phyloP scores from a whole-genome alignment of 495 filamentous ascomycete genomes.

The Copromyces sp. region DNA sequence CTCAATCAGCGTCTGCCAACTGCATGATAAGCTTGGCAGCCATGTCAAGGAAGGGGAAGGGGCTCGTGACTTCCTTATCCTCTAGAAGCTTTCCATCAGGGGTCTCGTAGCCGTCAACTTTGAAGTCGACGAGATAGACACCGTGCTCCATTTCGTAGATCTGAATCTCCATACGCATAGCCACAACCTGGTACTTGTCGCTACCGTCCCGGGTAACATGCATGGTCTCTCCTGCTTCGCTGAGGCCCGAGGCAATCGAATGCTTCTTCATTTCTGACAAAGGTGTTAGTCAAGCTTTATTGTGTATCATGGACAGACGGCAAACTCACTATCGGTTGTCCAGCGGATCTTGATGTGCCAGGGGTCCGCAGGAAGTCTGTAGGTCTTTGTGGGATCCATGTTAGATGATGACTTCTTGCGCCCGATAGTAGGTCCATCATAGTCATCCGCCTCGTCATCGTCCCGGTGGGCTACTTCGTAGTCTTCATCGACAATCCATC shows the following conservation, averaged over 20 bases:
- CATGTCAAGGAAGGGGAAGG: slow-evolving; percentile 71
- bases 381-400: slow-evolving; percentile 34
- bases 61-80: slow-evolving; percentile 65
- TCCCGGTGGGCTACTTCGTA: slow-evolving; percentile 27
- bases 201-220: slow-evolving; percentile 30
- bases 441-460: not conserved
- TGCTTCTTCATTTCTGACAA: slow-evolving; percentile 28
- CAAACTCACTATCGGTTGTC: slow-evolving; percentile 59
- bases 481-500: slow-evolving; percentile 62
- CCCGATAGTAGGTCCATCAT: slow-evolving; percentile 4
- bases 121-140: slow-evolving; percentile 96
- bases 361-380: slow-evolving; percentile 79
- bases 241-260: slow-evolving; percentile 23
- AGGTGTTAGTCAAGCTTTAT: slow-evolving; percentile 8
- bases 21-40: slow-evolving; percentile 65
- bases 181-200: slow-evolving; percentile 44
- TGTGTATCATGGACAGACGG: slow-evolving; percentile 12
- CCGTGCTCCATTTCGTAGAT: slow-evolving; percentile 90
- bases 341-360: slow-evolving; percentile 94
- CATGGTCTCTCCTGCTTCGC: slow-evolving; percentile 24
- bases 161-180: slow-evolving; percentile 90
- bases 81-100: slow-evolving; percentile 44
- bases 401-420: slow-evolving; percentile 7
- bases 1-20: slow-evolving; percentile 55
- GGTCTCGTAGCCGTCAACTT: slow-evolving; percentile 95